Evolutionary conservation across 768 basidiomycete species (phyloP), one percentile per base, ranked within the genome.

Genomic region (Agrocybe chaxingu): DNA sequence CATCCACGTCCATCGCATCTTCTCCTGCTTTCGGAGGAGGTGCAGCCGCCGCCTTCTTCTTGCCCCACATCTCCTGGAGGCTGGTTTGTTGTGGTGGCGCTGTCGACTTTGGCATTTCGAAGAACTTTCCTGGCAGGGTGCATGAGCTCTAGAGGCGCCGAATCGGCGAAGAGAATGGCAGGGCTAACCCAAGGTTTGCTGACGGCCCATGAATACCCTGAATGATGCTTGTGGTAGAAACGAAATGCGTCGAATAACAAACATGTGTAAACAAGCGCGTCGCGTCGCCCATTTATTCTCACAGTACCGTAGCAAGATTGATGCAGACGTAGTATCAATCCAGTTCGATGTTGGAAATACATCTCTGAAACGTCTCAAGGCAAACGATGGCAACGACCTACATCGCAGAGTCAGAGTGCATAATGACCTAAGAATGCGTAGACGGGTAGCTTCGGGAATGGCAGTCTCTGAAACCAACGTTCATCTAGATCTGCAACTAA

Each of bases 21-120:
- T 63, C 37, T 54, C 64, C 44, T 47, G 53, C 43, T 55, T 67
- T 60, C 10, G 61, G 43, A 53, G 47, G 59, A 42, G 40, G 47
- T 42, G 55, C 54, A 46, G 56, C 50, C 49, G 62, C 54, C 50
- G 58, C 62, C 53, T 63, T 76, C 67, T 79, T 79, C 58, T 69
- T 72, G 8, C 72, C 75, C 87, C 88, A 92, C 72, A 89, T 75
- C 48, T 90, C 87, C 50, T 80, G 75, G 35, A 93, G 78, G 59
- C 73, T 90, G n/a, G 89, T 74, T 64, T 93, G 90, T 51, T 89
- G 88, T 6, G 85, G 81, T 0, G 86, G 85, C 3, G 84, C 66
- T 29, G 62, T 56, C 29, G 76, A 75, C 55, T 76, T 77, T 0
- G 90, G 87, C 86, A 90, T 87, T 51, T 76, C 72, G 48, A 91